phyloP scores from a whole-genome alignment of 2,329 filamentous ascomycete genomes.

The Fusarium fracticaudum region DNA sequence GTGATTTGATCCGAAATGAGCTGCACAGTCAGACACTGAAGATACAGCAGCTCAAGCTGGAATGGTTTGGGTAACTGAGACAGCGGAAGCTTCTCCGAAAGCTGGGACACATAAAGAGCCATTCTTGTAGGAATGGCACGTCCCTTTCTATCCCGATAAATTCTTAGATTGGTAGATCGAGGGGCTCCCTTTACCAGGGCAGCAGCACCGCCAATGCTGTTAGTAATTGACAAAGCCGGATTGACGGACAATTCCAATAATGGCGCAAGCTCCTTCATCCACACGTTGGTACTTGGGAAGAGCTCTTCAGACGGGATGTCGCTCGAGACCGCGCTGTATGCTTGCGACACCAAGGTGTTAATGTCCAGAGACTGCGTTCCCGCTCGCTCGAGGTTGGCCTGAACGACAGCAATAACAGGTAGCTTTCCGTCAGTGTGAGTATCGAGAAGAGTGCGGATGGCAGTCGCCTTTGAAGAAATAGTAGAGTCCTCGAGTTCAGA shows the following conservation, averaged over 20 bases:
- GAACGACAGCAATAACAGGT: slow-evolving; percentile 62
- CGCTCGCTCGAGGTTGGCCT: slow-evolving; percentile 63
- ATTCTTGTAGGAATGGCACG: slow-evolving; percentile 80
- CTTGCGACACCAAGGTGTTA: slow-evolving; percentile 62
- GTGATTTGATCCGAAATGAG: slow-evolving; percentile 65
- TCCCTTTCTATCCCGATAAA: slow-evolving; percentile 72
- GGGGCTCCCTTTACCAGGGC: slow-evolving; percentile 63
- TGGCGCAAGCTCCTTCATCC: slow-evolving; percentile 69
- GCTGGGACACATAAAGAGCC: slow-evolving; percentile 72
- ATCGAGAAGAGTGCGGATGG: slow-evolving; percentile 59
- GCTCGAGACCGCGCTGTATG: slow-evolving; percentile 47
- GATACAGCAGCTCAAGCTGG: slow-evolving; percentile 61
- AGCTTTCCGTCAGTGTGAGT: slow-evolving; percentile 53
- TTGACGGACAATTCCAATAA: slow-evolving; percentile 64
- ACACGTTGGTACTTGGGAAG: slow-evolving; percentile 71
- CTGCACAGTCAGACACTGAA: slow-evolving; percentile 61
- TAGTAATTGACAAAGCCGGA: slow-evolving; percentile 77
- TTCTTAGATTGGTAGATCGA: slow-evolving; percentile 38
- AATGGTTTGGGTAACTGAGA: slow-evolving; percentile 52
- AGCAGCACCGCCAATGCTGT: slow-evolving; percentile 74
- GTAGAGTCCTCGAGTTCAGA: slow-evolving; percentile 58
- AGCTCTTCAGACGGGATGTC: slow-evolving; percentile 55
- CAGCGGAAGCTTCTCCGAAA: slow-evolving; percentile 60
- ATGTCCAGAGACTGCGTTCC: slow-evolving; percentile 61
- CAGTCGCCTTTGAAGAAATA: slow-evolving; percentile 53